Evolutionary conservation across 2,329 filamentous ascomycete genomes (phyloP).

Genomic region (Byssoonygena ceratinophila): DNA sequence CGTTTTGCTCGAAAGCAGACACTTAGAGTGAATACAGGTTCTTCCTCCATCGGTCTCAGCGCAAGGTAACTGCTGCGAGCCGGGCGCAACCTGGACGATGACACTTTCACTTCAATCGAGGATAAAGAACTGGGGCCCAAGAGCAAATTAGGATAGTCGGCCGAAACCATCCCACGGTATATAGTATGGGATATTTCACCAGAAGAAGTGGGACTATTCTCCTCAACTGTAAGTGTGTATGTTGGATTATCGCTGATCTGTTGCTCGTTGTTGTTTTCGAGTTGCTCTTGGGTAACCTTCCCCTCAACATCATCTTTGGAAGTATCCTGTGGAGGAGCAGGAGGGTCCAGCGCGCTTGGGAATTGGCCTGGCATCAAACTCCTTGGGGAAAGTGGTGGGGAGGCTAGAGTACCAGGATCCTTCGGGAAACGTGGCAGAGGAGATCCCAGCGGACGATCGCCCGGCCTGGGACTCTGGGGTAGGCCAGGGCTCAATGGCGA

Average conservation of each 20-base stretch:
- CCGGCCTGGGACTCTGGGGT: constrained; percentile 51
- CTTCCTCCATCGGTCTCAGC: constrained; percentile 71
- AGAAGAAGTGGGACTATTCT: constrained; percentile 25
- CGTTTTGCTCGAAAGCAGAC: constrained; percentile 61
- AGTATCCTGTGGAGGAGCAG: constrained; percentile 45
- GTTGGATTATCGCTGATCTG: constrained; percentile 2
- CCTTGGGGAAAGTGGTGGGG: constrained; percentile 63
- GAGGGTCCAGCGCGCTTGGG: constrained; percentile 35
- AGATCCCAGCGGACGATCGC: constrained; percentile 49
- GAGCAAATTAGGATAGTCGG: constrained; percentile 76
- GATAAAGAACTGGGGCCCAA: constrained; percentile 81
- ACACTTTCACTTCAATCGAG: constrained; percentile 73
- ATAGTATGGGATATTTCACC: constrained; percentile 33
- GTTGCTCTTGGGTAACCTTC: constrained; percentile 18
- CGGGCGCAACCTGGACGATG: constrained; percentile 88
- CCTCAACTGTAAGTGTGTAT: constrained; percentile 11
- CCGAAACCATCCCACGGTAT: constrained; percentile 67
- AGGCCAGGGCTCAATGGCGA: constrained; percentile 52
- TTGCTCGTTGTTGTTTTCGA: background rate
- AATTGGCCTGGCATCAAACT: constrained; percentile 49
- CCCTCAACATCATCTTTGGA: constrained; percentile 9
- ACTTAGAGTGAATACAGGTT: constrained; percentile 86
- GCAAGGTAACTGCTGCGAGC: constrained; percentile 76
- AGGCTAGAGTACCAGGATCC: constrained; percentile 43
- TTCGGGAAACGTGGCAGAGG: constrained; percentile 49